phyloP scores from a whole-genome alignment of 495 filamentous ascomycete genomes.

The Aspergillus incahuasiensis region DNA sequence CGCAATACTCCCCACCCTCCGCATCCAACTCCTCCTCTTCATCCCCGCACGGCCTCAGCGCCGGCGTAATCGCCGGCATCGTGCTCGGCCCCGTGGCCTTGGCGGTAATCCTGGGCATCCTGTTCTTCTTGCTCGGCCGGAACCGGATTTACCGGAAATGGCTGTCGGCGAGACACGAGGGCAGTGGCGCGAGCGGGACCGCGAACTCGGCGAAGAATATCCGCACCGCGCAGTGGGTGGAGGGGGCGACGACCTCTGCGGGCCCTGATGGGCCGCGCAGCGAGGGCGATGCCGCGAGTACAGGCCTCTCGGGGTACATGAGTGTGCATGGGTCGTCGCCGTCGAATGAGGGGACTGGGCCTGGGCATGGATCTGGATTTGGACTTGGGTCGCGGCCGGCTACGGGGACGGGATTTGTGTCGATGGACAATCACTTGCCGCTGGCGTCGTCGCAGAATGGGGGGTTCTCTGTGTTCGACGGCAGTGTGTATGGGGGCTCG shows the following conservation, averaged over 20 bases:
- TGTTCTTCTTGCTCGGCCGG: slow-evolving; percentile 40
- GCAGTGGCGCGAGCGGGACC: not conserved
- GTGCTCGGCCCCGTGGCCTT: slow-evolving; percentile 29
- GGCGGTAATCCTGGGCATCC: slow-evolving; percentile 26
- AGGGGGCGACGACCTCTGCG: not conserved
- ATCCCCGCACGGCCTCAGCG: slow-evolving; percentile 18
- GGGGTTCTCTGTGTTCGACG: not conserved
- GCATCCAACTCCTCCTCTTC: slow-evolving; percentile 1
- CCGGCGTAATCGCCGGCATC: slow-evolving; percentile 38
- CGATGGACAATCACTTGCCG: not conserved
- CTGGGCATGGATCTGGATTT: not conserved
- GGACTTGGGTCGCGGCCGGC: not conserved
- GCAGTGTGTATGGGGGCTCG: not conserved
- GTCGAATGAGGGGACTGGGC: not conserved
- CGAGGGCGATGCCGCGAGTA: not conserved
- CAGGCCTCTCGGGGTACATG: not conserved
- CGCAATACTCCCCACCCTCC: not conserved
- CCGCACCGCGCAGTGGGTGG: not conserved
- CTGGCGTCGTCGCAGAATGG: not conserved
- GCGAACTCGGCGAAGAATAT: not conserved
- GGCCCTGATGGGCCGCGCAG: not conserved
- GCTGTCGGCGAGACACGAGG: slow-evolving; percentile 16
- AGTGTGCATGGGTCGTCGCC: not conserved
- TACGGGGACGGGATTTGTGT: not conserved
- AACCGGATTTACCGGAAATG: slow-evolving; percentile 35